Evolutionary conservation across 2,329 filamentous ascomycete species (phyloP).

Genomic region (Xylariaceae sp.): DNA sequence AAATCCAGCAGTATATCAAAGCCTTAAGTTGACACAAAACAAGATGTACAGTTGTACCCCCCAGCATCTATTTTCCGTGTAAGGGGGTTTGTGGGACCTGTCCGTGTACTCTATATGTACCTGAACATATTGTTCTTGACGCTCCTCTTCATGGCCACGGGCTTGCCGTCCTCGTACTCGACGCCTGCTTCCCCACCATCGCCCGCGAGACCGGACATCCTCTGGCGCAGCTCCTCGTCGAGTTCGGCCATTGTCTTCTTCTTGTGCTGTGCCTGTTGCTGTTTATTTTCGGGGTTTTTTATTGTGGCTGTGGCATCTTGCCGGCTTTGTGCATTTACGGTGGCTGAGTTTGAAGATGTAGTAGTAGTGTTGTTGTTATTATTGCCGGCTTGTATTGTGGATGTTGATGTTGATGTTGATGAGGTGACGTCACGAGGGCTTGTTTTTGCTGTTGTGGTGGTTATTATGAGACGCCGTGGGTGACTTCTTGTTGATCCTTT

Average conservation of each 20-base stretch:
- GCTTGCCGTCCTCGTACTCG: constrained; percentile 69
- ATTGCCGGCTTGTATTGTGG: background rate
- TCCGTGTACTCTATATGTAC: constrained; percentile 17
- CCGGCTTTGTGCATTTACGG: no score
- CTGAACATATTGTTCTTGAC: constrained; percentile 50
- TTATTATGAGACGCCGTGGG: background rate
- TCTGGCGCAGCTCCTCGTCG: constrained; percentile 61
- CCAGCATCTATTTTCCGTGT: no score
- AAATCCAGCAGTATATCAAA: no score
- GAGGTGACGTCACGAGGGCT: background rate
- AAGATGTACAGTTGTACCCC: no score
- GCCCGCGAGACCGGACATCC: constrained; percentile 61
- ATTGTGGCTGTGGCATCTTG: no score
- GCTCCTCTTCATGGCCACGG: constrained; percentile 65
- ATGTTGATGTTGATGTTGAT: background rate
- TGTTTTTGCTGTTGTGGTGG: background rate
- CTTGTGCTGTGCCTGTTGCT: constrained; percentile 1
- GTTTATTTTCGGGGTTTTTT: no score
- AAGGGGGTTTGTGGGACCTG: no score
- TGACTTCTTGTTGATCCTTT: background rate
- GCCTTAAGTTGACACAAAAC: no score
- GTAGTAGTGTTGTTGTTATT: background rate
- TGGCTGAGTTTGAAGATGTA: no score
- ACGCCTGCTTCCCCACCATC: constrained; percentile 66
- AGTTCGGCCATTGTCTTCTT: constrained; percentile 55